phyloP scores from a whole-genome alignment of 2,329 filamentous ascomycete species.

The Colletotrichum sp. region DNA sequence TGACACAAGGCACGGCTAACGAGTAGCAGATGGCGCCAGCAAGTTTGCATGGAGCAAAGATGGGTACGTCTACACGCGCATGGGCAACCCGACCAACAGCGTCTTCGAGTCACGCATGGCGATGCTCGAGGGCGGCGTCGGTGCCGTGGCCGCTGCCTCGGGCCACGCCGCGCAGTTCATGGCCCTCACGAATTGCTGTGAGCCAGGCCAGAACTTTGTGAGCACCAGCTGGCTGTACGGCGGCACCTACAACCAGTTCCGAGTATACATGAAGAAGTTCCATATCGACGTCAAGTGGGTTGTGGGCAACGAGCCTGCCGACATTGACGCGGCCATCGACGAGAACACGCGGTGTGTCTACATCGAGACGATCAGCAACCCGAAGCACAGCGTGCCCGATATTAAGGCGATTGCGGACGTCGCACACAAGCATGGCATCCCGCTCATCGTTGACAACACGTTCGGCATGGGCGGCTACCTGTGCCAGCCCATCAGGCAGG shows the following conservation, averaged over 20 bases:
- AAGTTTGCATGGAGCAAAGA: slow-evolving; percentile 44
- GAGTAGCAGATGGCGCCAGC: slow-evolving; percentile 36
- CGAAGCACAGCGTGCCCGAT: slow-evolving; percentile 82
- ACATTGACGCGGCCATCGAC: slow-evolving; percentile 83
- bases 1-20: not conserved
- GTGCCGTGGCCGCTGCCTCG: slow-evolving; percentile 82
- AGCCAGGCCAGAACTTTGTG: slow-evolving; percentile 90
- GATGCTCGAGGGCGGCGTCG: slow-evolving; percentile 89
- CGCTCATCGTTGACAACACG: slow-evolving; percentile 66
- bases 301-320: slow-evolving; percentile 77
- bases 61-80: slow-evolving; percentile 95
- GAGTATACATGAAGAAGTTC: slow-evolving; percentile 83
- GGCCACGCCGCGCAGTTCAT: slow-evolving; percentile 95
- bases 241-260: slow-evolving; percentile 97
- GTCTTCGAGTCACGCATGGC: slow-evolving; percentile 96
- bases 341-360: slow-evolving; percentile 93
- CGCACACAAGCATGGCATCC: slow-evolving; percentile 49
- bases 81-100: slow-evolving; percentile 91
- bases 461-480: slow-evolving; percentile 76
- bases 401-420: slow-evolving; percentile 69
- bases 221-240: slow-evolving; percentile 93
- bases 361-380: slow-evolving; percentile 92
- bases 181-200: slow-evolving; percentile 79
- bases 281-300: slow-evolving; percentile 90
- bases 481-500: slow-evolving; percentile 69